Evolutionary conservation across 2,329 filamentous ascomycete species (phyloP).

Genomic region (Trichocomaceae sp.): DNA sequence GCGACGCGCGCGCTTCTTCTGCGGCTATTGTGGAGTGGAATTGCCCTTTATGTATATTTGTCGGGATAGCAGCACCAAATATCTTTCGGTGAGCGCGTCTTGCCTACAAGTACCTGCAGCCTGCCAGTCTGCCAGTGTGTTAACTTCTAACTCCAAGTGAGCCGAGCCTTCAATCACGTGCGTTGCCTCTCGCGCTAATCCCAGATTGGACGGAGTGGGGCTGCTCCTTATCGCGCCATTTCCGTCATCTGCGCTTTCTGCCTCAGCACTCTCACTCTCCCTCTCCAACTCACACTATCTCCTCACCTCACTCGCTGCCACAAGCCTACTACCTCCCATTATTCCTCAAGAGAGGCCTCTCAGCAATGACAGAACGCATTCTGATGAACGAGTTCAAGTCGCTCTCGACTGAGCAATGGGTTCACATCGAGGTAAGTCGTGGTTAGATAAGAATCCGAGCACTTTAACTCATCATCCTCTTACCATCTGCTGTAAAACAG

Average conservation of each 20-base stretch:
- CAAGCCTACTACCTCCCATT: no score
- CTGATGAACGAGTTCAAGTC: constrained; percentile 82
- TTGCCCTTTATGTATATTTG: no score
- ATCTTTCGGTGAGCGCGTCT: no score
- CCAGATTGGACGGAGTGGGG: background rate
- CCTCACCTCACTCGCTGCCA: background rate
- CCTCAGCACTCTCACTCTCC: background rate
- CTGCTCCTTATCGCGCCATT: background rate
- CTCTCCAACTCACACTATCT: background rate
- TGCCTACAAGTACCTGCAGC: no score
- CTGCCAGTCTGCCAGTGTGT: no score
- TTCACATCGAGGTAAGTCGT: constrained; percentile 68
- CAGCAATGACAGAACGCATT: constrained; percentile 57
- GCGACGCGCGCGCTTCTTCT: background rate
- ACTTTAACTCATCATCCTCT: background rate
- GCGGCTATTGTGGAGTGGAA: background rate
- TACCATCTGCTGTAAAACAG: no score
- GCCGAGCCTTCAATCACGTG: background rate
- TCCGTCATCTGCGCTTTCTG: background rate
- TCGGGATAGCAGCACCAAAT: no score
- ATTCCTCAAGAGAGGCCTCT: background rate
- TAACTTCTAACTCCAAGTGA: no score
- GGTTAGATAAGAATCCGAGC: background rate
- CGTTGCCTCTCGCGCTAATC: background rate
- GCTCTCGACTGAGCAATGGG: constrained; percentile 85